Evolutionary conservation across 2,329 filamentous ascomycete genomes (phyloP).

Genomic region (Alternaria dauci): DNA sequence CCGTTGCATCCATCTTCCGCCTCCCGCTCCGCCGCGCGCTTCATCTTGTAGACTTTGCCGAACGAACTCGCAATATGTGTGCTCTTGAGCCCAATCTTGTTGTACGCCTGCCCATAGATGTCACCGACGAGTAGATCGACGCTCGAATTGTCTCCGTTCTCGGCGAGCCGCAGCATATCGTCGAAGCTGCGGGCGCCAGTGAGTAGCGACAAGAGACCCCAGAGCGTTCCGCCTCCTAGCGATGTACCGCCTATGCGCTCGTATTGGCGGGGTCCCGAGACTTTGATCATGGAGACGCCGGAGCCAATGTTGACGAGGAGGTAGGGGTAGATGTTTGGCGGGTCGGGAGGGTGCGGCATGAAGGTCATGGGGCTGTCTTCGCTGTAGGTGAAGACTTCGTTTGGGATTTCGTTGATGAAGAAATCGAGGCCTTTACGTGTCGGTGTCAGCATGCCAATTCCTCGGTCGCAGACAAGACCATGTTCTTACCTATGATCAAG

Average conservation of each 20-base stretch:
- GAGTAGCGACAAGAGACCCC: slow-evolving; percentile 89
- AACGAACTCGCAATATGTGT: slow-evolving; percentile 96
- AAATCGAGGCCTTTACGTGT: slow-evolving; percentile 82
- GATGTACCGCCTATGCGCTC: slow-evolving; percentile 94
- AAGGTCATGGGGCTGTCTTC: slow-evolving; percentile 87
- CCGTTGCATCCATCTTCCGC: slow-evolving; percentile 74
- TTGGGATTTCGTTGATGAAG: slow-evolving; percentile 97
- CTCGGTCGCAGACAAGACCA: neutral
- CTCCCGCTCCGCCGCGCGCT: slow-evolving; percentile 79
- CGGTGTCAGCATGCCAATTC: slow-evolving; percentile 4
- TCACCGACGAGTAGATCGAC: slow-evolving; percentile 98
- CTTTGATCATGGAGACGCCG: slow-evolving; percentile 96
- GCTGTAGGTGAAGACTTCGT: slow-evolving; percentile 96
- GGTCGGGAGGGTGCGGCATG: slow-evolving; percentile 73
- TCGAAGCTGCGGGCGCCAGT: slow-evolving; percentile 97
- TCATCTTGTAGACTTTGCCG: slow-evolving; percentile 95
- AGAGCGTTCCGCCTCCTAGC: slow-evolving; percentile 94
- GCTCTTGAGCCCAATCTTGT: slow-evolving; percentile 94
- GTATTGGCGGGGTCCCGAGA: slow-evolving; percentile 85
- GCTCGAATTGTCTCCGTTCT: slow-evolving; percentile 86
- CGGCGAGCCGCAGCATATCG: slow-evolving; percentile 93
- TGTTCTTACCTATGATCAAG: slow-evolving; percentile 81
- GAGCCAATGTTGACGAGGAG: slow-evolving; percentile 98
- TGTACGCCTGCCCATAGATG: slow-evolving; percentile 96
- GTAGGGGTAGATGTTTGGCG: slow-evolving; percentile 81